A percentile compares a stretch with the other conserved stretches of the same genome.
Conservation (phyloP, 257 asterid genomes). For the Ilex aquifolium region DNA sequence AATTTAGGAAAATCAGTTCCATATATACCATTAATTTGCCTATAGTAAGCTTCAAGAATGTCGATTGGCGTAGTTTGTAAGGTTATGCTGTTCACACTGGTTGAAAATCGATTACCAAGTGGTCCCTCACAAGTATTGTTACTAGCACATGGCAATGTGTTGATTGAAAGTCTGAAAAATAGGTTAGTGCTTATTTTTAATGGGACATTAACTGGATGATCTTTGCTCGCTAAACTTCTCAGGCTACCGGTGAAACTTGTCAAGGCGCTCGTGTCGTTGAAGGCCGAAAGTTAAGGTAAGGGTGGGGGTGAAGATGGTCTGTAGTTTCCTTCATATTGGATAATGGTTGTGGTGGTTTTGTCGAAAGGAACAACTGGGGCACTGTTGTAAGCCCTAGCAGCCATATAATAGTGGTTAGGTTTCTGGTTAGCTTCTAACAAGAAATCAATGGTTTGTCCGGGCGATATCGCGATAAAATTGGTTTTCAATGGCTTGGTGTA, state of each 20-base stretch:
- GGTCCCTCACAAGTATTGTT: conserved; percentile 13
- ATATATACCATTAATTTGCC: conserved; percentile 27
- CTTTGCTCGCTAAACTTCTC: conserved; percentile 18
- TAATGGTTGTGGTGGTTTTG: conserved; percentile 34
- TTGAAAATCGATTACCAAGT: conserved; percentile 3
- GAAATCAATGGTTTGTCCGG: conserved; percentile 54
- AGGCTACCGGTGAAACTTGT: conserved; percentile 21
- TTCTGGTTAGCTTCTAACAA: conserved; percentile 34
- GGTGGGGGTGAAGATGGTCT: conserved; percentile 25
- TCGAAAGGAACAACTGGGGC: neutral
- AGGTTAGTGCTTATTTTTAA: conserved; percentile 14
- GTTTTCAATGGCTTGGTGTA: conserved; percentile 44
- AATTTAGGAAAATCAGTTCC: conserved; percentile 28
- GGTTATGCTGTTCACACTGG: conserved; percentile 45
- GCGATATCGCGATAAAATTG: conserved; percentile 34
- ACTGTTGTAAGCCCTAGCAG: conserved; percentile 28
- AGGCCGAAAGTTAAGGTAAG: conserved; percentile 25
- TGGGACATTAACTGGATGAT: conserved; percentile 40
- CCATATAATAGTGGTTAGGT: conserved; percentile 56
- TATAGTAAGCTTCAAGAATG: conserved; percentile 51
- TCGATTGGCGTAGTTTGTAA: conserved; percentile 27
- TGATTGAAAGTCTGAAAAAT: conserved; percentile 37
- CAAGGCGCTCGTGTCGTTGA: conserved; percentile 16
- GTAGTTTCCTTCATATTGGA: conserved; percentile 31
- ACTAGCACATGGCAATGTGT: conserved; percentile 22